phyloP scores from a whole-genome alignment of 345 rosid species.

The Salix brachista region DNA sequence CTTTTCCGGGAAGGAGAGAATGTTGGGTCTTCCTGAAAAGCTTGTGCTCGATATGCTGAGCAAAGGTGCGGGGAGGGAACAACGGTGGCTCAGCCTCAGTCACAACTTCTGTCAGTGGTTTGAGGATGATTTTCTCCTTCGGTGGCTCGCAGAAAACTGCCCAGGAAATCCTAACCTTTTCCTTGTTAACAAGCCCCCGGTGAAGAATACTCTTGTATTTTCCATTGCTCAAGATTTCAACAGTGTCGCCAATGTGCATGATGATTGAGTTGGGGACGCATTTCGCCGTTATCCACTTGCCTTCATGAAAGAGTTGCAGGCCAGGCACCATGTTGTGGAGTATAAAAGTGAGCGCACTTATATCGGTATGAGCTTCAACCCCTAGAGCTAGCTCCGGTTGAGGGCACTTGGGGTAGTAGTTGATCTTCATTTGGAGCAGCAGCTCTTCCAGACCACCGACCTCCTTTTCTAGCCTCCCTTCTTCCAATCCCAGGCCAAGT shows the following conservation, averaged over 20 bases:
- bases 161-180: conserved; percentile 94
- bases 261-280: conserved; percentile 90
- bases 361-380: conserved; percentile 94
- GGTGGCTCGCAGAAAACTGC: conserved; percentile 97
- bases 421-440: conserved; percentile 83
- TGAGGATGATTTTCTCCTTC: conserved; percentile 80
- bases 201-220: conserved; percentile 93
- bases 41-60: conserved; percentile 79
- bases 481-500: conserved; percentile 72
- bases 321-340: conserved; percentile 99
- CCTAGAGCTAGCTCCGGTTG: conserved; percentile 96
- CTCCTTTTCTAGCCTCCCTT: conserved; percentile 78
- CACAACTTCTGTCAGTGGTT: conserved; percentile 70
- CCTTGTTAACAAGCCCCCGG: conserved; percentile 87
- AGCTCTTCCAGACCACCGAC: conserved; percentile 86
- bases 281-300: conserved; percentile 84
- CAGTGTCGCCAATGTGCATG: conserved; percentile 90
- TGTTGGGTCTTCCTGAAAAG: conserved; percentile 64
- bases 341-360: conserved; percentile 87
- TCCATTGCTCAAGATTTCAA: conserved; percentile 90
- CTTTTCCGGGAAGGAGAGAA: neutral
- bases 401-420: conserved; percentile 91
- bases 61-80: conserved; percentile 90
- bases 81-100: conserved; percentile 58
- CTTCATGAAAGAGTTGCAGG: conserved; percentile 74